A percentile compares a stretch with the other conserved stretches of the same genome.
Conservation (phyloP, 257 asterid genomes). For the Asclepias syriaca region DNA sequence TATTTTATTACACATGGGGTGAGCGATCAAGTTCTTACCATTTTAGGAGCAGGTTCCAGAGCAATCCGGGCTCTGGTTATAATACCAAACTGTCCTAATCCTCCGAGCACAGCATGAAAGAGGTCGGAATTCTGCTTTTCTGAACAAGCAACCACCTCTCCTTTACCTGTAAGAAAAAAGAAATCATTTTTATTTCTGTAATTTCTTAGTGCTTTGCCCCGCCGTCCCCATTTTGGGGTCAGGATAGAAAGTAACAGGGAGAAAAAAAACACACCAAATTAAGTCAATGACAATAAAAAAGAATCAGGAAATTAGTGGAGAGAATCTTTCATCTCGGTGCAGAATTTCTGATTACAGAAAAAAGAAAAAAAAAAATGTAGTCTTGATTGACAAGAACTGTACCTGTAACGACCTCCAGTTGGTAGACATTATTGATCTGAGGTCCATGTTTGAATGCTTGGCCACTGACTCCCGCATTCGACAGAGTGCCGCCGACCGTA, state of each 20-base stretch:
- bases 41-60: conserved; percentile 64
- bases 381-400: conserved; percentile 1
- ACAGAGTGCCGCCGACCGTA: conserved; percentile 87
- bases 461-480: conserved; percentile 93
- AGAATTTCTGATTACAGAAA: too few relatives aligned
- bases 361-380: not conserved
- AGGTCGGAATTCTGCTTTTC: conserved; percentile 62
- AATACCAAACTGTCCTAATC: conserved; percentile 87
- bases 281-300: not conserved
- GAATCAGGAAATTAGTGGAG: not conserved
- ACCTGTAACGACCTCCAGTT: conserved; percentile 90
- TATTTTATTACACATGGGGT: not conserved
- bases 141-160: conserved; percentile 71
- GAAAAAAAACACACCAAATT: not conserved
- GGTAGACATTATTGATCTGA: conserved; percentile 84
- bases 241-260: not conserved
- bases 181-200: not conserved
- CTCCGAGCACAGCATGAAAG: conserved; percentile 78
- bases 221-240: not conserved
- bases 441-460: conserved; percentile 93
- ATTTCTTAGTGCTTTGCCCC: not conserved
- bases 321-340: not conserved
- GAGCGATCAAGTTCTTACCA: conserved; percentile 30
- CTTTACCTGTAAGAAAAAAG: conserved; percentile 46
- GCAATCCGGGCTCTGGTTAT: conserved; percentile 76